Conservation (phyloP, 495 filamentous ascomycete species). For the Neurospora sp. region DNA sequence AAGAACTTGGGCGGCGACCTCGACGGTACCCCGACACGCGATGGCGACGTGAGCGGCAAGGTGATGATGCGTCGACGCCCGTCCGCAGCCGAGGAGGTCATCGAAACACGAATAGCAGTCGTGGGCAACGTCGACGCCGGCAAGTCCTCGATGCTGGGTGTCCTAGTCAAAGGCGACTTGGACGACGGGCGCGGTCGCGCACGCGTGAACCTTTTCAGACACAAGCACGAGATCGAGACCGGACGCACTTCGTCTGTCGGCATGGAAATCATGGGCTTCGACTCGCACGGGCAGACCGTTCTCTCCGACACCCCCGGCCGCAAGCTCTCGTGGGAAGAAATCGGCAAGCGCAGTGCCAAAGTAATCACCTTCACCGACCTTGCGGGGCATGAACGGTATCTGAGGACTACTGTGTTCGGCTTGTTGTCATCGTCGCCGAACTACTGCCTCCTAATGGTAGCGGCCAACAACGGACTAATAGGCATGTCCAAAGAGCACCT, state of each 20-base stretch:
- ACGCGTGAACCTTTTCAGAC: constrained; percentile 91
- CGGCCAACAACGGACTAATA: constrained; percentile 92
- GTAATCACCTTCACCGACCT: constrained; percentile 95
- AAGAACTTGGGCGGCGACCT: constrained; percentile 67
- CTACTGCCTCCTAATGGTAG: constrained; percentile 97
- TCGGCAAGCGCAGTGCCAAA: constrained; percentile 89
- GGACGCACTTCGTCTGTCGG: constrained; percentile 93
- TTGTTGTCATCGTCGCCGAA: constrained; percentile 91
- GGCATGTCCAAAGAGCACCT: constrained; percentile 98
- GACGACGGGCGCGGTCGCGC: constrained; percentile 94
- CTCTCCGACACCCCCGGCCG: constrained; percentile 66
- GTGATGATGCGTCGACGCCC: constrained; percentile 70
- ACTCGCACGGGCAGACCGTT: constrained; percentile 77
- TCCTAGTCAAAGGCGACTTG: constrained; percentile 88
- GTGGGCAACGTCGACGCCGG: constrained; percentile 97
- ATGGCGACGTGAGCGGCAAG: constrained; percentile 67
- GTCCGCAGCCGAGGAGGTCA: constrained; percentile 68
- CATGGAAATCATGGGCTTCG: constrained; percentile 98
- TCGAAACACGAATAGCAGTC: constrained; percentile 93
- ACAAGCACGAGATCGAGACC: constrained; percentile 95
- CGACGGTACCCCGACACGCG: constrained; percentile 58
- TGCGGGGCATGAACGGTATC: constrained; percentile 89
- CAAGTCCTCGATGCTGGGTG: constrained; percentile 93
- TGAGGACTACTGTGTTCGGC: constrained; percentile 94
- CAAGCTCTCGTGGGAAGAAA: constrained; percentile 89